These are phyloP conservation scores for Blastobotrys petasosporus DNA, from an alignment of 1,139 yeast species.

Conservation along the genomic window DNA sequence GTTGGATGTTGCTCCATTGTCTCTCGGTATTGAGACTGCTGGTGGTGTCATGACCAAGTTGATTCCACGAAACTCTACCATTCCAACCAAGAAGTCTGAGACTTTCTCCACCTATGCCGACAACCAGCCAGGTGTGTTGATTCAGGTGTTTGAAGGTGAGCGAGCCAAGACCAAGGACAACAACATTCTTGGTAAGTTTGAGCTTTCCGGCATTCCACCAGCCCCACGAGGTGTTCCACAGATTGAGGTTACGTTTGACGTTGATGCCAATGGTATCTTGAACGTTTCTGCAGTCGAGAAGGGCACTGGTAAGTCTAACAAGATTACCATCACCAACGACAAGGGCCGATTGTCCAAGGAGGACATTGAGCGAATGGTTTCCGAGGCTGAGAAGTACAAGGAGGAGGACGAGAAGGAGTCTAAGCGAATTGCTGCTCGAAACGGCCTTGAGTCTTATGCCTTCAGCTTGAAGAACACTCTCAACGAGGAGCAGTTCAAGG, in stretches of 20 bases:
- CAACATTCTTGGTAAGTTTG: slow-evolving; percentile 92
- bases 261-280: slow-evolving; percentile 93
- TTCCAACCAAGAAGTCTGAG: slow-evolving; percentile 93
- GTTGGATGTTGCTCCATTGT: slow-evolving; percentile 89
- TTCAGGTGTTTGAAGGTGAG: slow-evolving; percentile 97
- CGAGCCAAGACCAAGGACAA: slow-evolving; percentile 94
- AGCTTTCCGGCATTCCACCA: slow-evolving; percentile 92
- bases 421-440: slow-evolving; percentile 71
- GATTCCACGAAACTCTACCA: slow-evolving; percentile 94
- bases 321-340: slow-evolving; percentile 92
- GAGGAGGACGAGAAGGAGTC: slow-evolving; percentile 79
- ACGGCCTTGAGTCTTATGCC: slow-evolving; percentile 83
- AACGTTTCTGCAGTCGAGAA: slow-evolving; percentile 91
- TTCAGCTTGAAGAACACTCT: slow-evolving; percentile 77
- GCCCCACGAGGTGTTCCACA: slow-evolving; percentile 98
- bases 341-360: slow-evolving; percentile 93
- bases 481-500: slow-evolving; percentile 72
- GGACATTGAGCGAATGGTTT: slow-evolving; percentile 90
- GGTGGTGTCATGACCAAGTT: slow-evolving; percentile 98
- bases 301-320: slow-evolving; percentile 81
- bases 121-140: slow-evolving; percentile 94
- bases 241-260: slow-evolving; percentile 87
- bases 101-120: slow-evolving; percentile 91
- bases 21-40: slow-evolving; percentile 93
- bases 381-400: slow-evolving; percentile 88